Percentiles rank a stretch among this genome's conserved stretches.
Evolutionary conservation across 2,329 filamentous ascomycete species (phyloP).

Genomic region (Escovopsis sp.): DNA sequence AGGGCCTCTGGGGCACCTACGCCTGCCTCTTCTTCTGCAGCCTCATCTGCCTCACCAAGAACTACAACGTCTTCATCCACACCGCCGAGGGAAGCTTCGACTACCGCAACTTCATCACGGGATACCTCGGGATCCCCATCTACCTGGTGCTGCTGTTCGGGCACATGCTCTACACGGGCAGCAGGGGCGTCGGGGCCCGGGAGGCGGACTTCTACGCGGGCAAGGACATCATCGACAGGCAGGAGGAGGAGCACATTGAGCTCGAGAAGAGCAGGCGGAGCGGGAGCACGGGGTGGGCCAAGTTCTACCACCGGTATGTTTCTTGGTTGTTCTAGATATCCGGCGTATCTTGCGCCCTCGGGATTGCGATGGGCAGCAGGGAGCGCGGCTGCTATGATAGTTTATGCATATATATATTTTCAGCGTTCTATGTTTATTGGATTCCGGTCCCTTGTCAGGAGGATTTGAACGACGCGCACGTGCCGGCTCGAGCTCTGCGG

Average conservation of each 20-base stretch:
- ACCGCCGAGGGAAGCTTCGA: conserved; percentile 41
- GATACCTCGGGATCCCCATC: conserved; percentile 62
- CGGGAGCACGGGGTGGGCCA: conserved; percentile 13
- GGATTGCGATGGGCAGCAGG: too few relatives aligned
- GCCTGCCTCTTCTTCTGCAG: conserved; percentile 54
- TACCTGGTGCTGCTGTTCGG: conserved; percentile 57
- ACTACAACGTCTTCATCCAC: conserved; percentile 56
- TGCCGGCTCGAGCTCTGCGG: too few relatives aligned
- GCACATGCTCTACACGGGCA: conserved; percentile 45
- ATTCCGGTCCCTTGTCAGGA: too few relatives aligned
- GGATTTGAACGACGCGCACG: too few relatives aligned
- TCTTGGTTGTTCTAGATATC: conserved; percentile 26
- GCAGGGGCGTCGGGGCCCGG: conserved; percentile 38
- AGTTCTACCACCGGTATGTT: conserved; percentile 24
- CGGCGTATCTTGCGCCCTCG: too few relatives aligned
- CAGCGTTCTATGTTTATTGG: too few relatives aligned
- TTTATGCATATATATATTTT: too few relatives aligned
- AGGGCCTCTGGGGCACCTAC: conserved; percentile 57
- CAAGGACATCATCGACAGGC: conserved; percentile 58
- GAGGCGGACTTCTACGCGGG: conserved; percentile 57
- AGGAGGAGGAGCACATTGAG: conserved; percentile 55
- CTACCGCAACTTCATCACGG: conserved; percentile 65
- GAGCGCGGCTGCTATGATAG: too few relatives aligned
- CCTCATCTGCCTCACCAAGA: conserved; percentile 68
- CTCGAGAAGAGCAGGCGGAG: conserved; percentile 16